Base-by-base conservation (phyloP, 371 early-diverging fungal species). In the Mucor piriformis region DNA sequence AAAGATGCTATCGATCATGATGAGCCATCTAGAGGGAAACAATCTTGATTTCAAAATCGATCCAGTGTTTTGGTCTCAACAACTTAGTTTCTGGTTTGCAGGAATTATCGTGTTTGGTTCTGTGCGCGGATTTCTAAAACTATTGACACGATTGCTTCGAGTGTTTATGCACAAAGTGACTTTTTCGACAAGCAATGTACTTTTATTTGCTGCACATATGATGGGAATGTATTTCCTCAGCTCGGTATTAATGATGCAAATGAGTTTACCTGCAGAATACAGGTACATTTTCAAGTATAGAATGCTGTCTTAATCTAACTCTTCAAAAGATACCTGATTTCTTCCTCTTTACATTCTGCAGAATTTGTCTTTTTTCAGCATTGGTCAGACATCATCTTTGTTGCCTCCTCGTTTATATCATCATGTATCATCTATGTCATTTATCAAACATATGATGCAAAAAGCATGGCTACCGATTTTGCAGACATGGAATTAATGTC, bases 181-280 rank as follows among this genome's bases (percentile, higher is more conserved):
- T 0, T 50, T 92, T 12, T 88, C 90, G 0, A 83, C 84, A 20
- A 84, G 80, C 50, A 90, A 83, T 64, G 73, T 91, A 15, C 82
- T 94, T 2, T 65, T 95, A 33, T 85, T 94, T 51, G 74, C 92
- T 35, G 89, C 96, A 0, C 90, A 94, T 54, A 83, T 93, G 40
- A 92, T 96, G 92, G 95, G 95, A 24, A 89, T 94, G 76, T 97
- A 97, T 71, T 94, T 94, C 70, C 71, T 95, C 20, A 88, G 90
- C 27, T 88, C 92, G 0, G 89, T 96, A 6, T 73, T 97, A 38
- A 90, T 96, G 89, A 88, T 97, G 87, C 88, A 96, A 47, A 83
- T 88, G 75, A 93, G 80, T 50, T 53, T 97, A 56, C 96, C 98
- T 2, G 73, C 79, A 4, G 87, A 93, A 63, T 92, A 95, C 68